Base-by-base conservation (phyloP, 2,329 filamentous ascomycete genomes). In the Aspergillus sp. region DNA sequence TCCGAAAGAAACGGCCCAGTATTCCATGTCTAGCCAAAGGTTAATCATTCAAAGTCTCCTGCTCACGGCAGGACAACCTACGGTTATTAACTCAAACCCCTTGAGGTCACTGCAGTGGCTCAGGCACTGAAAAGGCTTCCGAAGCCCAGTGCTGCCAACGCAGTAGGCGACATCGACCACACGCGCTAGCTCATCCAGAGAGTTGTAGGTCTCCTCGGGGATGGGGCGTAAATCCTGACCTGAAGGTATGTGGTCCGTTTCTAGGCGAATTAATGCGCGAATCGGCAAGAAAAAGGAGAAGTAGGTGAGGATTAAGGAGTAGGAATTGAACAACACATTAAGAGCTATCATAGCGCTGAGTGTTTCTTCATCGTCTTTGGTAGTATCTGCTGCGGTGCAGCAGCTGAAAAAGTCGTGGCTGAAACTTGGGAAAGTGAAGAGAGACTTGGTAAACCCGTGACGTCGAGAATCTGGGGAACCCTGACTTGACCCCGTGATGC, bases 131-230 rank as follows among this genome's bases (percentile, higher is more conserved):
- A 99, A 99, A 0, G 95, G 95, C 66, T 88, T 87, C 53, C 84
- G 82, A 63, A 99, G 88, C 41, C 94, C 95, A 0, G 90, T 89
- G 5, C 85, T 88, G 63, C 93, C 92, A 60, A 98, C 91, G 76
- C 95, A 99, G 78, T 98, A 98, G 51, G 92, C 83, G 61, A 98
- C 95, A 74, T 99, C 95, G 64, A 97, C 94, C 25, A 98, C 85
- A 57, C 93, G 89, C n/a, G 94, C 87, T 58, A 94, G 82, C 70
- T 96, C 91, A 76, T 97, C 92, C 13, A 99, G 87, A 17, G 91
- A 88, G 60, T 85, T 80, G 78, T 96, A 98, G 63, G 97, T 83
- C 23, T 81, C 70, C 28, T 78, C 71, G 4, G 90, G 88, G 58
- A 95, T 74, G 32, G 45, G 52, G 5, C 62, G 62, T 6, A 56